These are phyloP conservation scores for Leucocoprinus sp. DNA, from an alignment of 768 basidiomycete species.

Conservation along the genomic window DNA sequence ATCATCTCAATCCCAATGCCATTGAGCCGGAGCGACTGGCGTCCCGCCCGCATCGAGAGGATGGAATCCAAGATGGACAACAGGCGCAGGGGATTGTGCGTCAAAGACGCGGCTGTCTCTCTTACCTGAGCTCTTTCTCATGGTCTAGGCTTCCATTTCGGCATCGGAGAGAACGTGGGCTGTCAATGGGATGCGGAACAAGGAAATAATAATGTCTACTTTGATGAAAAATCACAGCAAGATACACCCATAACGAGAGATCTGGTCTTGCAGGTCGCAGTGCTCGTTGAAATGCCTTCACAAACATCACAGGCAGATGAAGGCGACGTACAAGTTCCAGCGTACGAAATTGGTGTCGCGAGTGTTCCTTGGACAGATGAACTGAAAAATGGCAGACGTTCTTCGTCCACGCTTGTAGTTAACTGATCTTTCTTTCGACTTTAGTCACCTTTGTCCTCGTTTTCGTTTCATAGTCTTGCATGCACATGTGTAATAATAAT, in stretches of 20 bases:
- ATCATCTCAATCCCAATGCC: conserved; percentile 6
- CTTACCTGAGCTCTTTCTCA: conserved; percentile 2
- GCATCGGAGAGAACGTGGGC: background rate
- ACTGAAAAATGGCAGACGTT: background rate
- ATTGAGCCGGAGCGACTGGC: background rate
- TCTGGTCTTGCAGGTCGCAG: conserved; percentile 25
- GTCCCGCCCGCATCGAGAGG: too few relatives aligned
- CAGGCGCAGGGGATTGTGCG: background rate
- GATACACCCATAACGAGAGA: background rate
- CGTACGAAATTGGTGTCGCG: conserved; percentile 38
- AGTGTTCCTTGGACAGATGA: conserved; percentile 24
- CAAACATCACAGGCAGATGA: background rate
- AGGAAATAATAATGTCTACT: background rate
- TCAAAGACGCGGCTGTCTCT: background rate
- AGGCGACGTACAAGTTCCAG: conserved; percentile 16
- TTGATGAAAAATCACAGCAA: background rate
- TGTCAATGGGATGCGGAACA: background rate
- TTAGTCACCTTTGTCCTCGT: too few relatives aligned
- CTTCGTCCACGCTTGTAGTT: background rate
- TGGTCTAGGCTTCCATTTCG: background rate
- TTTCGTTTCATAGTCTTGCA: too few relatives aligned
- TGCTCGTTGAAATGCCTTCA: conserved; percentile 42
- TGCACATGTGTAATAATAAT: too few relatives aligned
- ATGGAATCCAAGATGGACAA: background rate
- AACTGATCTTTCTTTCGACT: background rate